Evolutionary conservation across 129 eudicot genomes (phyloP), one percentile per base, ranked within the genome.

Genomic region (Sambucus nigra): DNA sequence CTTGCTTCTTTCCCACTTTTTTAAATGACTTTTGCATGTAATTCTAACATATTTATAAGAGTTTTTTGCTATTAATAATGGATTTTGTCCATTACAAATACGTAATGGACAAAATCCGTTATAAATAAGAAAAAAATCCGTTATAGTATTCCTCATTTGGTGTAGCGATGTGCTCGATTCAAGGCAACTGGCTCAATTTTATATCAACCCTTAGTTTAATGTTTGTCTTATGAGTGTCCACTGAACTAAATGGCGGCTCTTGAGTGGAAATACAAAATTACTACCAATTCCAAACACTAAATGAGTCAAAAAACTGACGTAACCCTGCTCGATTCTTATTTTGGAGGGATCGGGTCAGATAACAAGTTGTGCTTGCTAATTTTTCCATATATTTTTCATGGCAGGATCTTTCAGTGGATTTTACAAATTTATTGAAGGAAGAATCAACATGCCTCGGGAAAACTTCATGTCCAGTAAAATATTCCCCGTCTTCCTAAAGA

Each of bases 401-500:
- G 74, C 98, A 91, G 28, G 95, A 80, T 76, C 81, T 72, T 62
- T 91, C 95, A 25, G 98, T 82, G 35, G 95, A 79, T 76, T 91
- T 95, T 41, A 92, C 95, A 46, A 86, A 86, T 55, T 75, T 78
- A 66, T 78, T 75, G 73, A 75, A 86, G 60, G 87, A 87, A 25
- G 74, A 69, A 29, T 84, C 67, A 19, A 86, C 83, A 28, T 86
- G 93, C 55, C 78, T 80, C 41, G 82, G 64, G 63, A 91, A 91
- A 32, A 85, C 89, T 65, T 85, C 94, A 65, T 91, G 95, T 66
- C 95, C 73, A 64, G 89, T 91, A 23, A 85, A 63, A 55, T 71
- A 91, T 72, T 91, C 89, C 29, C 98, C 95, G 50, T 91, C 98
- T 81, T 91, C 98, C 95, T 91, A 94, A 71, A 91, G 89, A 81